These are phyloP conservation scores for Dioscorea dumetorum DNA, from an alignment of 106 monocot genomes.

Conservation along the genomic window DNA sequence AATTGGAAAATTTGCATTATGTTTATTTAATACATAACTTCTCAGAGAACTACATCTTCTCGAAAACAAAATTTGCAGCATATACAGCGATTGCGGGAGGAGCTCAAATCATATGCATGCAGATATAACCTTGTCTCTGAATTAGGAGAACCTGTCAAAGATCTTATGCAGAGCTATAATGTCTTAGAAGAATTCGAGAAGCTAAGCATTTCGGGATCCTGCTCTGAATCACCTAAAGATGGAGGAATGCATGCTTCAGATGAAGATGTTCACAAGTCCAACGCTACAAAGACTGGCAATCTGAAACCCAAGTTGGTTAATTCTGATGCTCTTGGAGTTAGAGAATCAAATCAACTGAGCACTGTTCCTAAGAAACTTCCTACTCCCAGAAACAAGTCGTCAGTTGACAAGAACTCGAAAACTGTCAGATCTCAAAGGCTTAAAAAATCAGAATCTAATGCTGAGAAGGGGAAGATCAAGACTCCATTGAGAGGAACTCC, in stretches of 20 bases:
- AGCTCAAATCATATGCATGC: conserved; percentile 60
- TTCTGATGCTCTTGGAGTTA: conserved; percentile 9
- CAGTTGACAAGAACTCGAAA: conserved; percentile 6
- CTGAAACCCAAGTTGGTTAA: conserved; percentile 49
- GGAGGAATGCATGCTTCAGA: conserved; percentile 8
- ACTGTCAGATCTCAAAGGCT: conserved; percentile 20
- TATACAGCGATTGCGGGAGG: conserved; percentile 56
- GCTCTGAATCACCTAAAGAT: conserved; percentile 19
- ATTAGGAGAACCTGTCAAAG: conserved; percentile 42
- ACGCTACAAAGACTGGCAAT: conserved; percentile 15
- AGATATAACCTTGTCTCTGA: conserved; percentile 45
- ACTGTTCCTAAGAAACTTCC: conserved; percentile 7
- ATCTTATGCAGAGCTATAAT: conserved; percentile 51
- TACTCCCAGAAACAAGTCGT: conserved; percentile 17
- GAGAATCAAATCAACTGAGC: conserved; percentile 11
- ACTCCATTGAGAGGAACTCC: conserved; percentile 8
- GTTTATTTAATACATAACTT: no score
- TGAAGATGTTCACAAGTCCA: conserved; percentile 8
- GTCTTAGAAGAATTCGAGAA: conserved; percentile 54
- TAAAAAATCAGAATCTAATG: conserved; percentile 15
- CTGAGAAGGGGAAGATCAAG: conserved; percentile 8
- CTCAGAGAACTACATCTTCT: not conserved
- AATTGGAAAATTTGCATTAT: no score
- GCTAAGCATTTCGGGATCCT: conserved; percentile 18
- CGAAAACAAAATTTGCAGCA: conserved; percentile 30